A percentile compares a stretch with the other conserved stretches of the same genome.
These are phyloP conservation scores for Nothophoma quercina DNA, from an alignment of 2,329 filamentous ascomycete genomes.

Conservation along the genomic window DNA sequence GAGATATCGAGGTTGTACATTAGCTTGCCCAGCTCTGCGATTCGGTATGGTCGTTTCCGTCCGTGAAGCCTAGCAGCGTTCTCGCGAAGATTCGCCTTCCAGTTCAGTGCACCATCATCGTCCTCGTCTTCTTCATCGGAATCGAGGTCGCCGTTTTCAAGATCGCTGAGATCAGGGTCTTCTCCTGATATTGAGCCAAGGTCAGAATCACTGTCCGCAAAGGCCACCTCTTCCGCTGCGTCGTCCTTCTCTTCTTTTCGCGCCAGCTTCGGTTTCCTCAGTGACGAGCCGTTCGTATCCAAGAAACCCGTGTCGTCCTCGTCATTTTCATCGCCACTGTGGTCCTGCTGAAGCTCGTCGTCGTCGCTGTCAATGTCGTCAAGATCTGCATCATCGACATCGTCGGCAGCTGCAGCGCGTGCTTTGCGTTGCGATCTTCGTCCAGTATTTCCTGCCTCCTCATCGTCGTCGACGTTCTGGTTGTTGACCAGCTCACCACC, in stretches of 20 bases:
- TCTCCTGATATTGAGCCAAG: slow-evolving; percentile 82
- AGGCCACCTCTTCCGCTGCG: slow-evolving; percentile 74
- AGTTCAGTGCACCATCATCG: slow-evolving; percentile 76
- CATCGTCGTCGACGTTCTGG: slow-evolving; percentile 58
- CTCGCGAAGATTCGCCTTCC: slow-evolving; percentile 87
- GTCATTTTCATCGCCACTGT: slow-evolving; percentile 59
- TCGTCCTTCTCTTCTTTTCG: slow-evolving; percentile 43
- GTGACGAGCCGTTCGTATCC: slow-evolving; percentile 51
- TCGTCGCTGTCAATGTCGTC: slow-evolving; percentile 59
- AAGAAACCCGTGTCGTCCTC: slow-evolving; percentile 59
- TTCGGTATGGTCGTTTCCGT: slow-evolving; percentile 75
- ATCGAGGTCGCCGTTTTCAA: slow-evolving; percentile 58
- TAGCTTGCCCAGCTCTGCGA: slow-evolving; percentile 81
- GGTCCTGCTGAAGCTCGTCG: slow-evolving; percentile 60
- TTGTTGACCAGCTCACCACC: slow-evolving; percentile 73
- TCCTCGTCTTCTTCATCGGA: slow-evolving; percentile 66
- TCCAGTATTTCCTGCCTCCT: slow-evolving; percentile 65
- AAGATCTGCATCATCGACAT: slow-evolving; percentile 61
- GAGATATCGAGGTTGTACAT: slow-evolving; percentile 87
- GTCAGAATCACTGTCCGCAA: slow-evolving; percentile 97
- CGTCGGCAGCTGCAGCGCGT: slow-evolving; percentile 55
- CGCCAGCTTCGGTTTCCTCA: slow-evolving; percentile 42
- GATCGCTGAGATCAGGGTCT: slow-evolving; percentile 44
- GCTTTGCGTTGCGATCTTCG: slow-evolving; percentile 62
- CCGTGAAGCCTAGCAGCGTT: slow-evolving; percentile 76